Evolutionary conservation across 192 early-diverging fungal genomes (phyloP), one percentile per base, ranked within the genome.

Genomic region (Endogone sp.): DNA sequence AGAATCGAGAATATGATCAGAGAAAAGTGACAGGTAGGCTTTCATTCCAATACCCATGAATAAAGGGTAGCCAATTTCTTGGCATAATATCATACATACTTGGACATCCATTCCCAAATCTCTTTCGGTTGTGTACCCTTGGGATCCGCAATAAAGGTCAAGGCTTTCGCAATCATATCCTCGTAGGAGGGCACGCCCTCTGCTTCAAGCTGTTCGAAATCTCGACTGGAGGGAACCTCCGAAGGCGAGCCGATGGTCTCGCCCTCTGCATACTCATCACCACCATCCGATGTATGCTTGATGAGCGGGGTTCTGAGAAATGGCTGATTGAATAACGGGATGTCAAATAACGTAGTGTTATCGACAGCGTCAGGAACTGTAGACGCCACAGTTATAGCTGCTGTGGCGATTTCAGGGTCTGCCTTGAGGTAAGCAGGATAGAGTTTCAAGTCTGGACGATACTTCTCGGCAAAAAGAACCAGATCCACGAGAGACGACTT

Each of bases 151-250:
- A 83, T 67, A 13, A 76, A 70, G 1, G 66, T 67, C 22, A 80
- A 69, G 11, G 81, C 81, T 71, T 72, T 77, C n/a, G 76, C 79
- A 26, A 83, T 83, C 81, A 83, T 83, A 57, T 83, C 81, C 56
- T 83, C 81, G 29, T 83, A 83, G 11, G 79, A 77, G 11, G 81
- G 81, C 44, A 83, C 31, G 44, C 80, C 78, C 29, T 73, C 55
- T 27, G 56, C 29, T 30, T 67, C 59, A 49, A 49, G 37, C 16
- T 1, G 37, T 49, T 49, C 37, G 16, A 49, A 49, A 49, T 49
- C 37, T 16, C 37, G 37, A 49, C 37, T 49, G 37, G 37, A 49
- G 16, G 37, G 6, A 49, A 49, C 16, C 37, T 49, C 37, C 16
- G 16, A 49, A 6, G 37, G 37, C 16, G 37, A 49, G 16, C 37